Evolutionary conservation across 1,284 basidiomycete genomes (phyloP), one percentile per base, ranked within the genome.

Genomic region (Ganoderma lingzhi): DNA sequence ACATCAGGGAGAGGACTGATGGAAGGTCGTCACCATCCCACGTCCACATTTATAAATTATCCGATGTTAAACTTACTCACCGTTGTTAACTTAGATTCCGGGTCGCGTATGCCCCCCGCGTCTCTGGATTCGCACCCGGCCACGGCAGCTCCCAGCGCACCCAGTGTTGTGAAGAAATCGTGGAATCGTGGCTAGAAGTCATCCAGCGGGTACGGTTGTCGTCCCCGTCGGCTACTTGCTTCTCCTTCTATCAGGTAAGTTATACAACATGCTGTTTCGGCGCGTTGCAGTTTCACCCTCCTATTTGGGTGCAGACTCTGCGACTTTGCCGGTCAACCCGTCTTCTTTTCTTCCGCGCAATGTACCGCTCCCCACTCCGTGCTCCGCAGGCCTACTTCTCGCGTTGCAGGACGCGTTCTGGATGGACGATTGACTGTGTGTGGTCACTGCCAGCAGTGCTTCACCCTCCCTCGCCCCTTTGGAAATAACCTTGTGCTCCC

Each of bases 1-100:
- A 17, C 42, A 44, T 44, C 42, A 45, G 28, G 19, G 39, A 42
- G 6, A 19, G n/a, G 19, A 51, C 45, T 6, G n/a, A 48, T 10
- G 35, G n/a, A 15, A 35, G 44, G 32, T 37, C 44, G 19, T 63
- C 32, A 44, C 44, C 62, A 32, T 51, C 44, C 28, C 23, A 37
- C 45, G 19, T 32, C 42, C 23, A 2, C 62, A 37, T 63, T 48
- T 63, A n/a, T 48, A 44, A 37, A 51, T 48, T 63, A n/a, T 48
- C 62, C 62, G 62, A 23, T 23, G 23, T 23, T 23, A 23, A 23
- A 39, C 14, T 35, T 48, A 48, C 45, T 63, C 45, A 63, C 44
- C 32, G 10, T 51, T 45, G 62, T 30, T 30, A 62, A 12, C n/a
- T 53, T 51, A 32, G 30, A 58, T 58, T 14, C 35, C 32, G n/a